Base-by-base conservation (phyloP, 768 basidiomycete species). In the Leccinum longicurvipes region DNA sequence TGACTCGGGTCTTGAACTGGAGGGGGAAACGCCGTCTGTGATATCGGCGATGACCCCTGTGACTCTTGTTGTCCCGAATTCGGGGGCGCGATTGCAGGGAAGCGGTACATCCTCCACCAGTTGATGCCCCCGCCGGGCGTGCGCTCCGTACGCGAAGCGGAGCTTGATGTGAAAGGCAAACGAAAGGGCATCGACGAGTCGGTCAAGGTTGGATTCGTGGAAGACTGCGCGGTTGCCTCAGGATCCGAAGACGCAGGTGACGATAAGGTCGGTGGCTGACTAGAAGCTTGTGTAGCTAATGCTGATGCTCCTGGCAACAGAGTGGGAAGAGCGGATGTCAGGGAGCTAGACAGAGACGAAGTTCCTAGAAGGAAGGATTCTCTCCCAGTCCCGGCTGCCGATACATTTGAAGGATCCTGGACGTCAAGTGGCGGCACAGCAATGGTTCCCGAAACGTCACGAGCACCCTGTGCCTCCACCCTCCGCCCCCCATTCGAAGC, bases 31-130 rank as follows among this genome's bases (percentile, higher is more conserved):
- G 68, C 53, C 21, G 70, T 51, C 19, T 45, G 77, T 68, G 55
- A 76, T 41, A 51, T 46, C 27, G 62, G 54, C 17, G 60, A 64
- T 34, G 58, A 6, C n/a, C 51, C 67, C 47, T 55, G 59, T 8
- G 42, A 28, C 14, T 53, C 60, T 28, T 57, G 65, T 50, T 53
- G 61, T 52, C 55, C 62, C 45, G 53, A 56, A 52, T 65, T 61
- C 8, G 77, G 70, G n/a, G 79, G 74, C 14, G 73, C 60, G 60
- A 90, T 85, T 36, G 88, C 78, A 8, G 86, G 87, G 74, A 91
- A 91, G n/a, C 89, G 81, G 65, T 90, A 90, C 62, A 90, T 71
- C 53, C 89, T 76, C 90, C 90, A 91, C 83, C 89, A 88, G 65
- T 91, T 91, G 55, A 91, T 76, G 17, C 78, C 77, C 27, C 72